phyloP scores from a whole-genome alignment of 1,284 basidiomycete genomes.

The Ceratobasidium papillatum region DNA sequence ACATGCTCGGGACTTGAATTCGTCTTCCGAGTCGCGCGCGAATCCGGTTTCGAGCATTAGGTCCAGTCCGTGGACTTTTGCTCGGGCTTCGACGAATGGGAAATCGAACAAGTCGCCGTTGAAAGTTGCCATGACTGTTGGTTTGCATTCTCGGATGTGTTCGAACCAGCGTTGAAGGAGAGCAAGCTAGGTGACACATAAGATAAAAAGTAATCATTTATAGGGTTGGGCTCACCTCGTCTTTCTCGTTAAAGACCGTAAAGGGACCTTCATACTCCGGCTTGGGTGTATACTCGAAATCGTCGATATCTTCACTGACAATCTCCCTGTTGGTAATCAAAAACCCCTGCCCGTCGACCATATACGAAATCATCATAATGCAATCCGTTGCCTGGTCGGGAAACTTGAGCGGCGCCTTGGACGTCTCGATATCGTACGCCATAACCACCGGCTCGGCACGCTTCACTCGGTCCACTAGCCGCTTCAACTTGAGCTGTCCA shows the following conservation, averaged over 20 bases:
- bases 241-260: conserved; percentile 92
- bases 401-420: conserved; percentile 98
- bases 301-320: conserved; percentile 95
- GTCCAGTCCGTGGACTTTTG: conserved; percentile 90
- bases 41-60: conserved; percentile 98
- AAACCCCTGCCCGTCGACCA: conserved; percentile 96
- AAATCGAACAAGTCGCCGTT: conserved; percentile 99
- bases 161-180: conserved; percentile 90
- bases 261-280: conserved; percentile 99
- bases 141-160: conserved; percentile 91
- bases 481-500: conserved; percentile 80
- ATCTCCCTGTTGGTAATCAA: conserved; percentile 99
- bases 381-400: conserved; percentile 96
- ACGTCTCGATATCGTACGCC: conserved; percentile 99
- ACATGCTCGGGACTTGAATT: conserved; percentile 94
- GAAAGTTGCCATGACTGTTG: conserved; percentile 97
- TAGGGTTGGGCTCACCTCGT: conserved; percentile 70
- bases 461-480: conserved; percentile 87
- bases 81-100: conserved; percentile 92
- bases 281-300: conserved; percentile 99
- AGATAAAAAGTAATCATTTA: background rate
- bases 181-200: conserved; percentile 58
- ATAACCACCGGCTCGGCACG: conserved; percentile 99
- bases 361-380: conserved; percentile 99
- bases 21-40: conserved; percentile 88